Percentiles rank a stretch among this genome's conserved stretches.
These are phyloP conservation scores for Aspergillus homomorphus DNA, from an alignment of 495 filamentous ascomycete species.

Conservation along the genomic window DNA sequence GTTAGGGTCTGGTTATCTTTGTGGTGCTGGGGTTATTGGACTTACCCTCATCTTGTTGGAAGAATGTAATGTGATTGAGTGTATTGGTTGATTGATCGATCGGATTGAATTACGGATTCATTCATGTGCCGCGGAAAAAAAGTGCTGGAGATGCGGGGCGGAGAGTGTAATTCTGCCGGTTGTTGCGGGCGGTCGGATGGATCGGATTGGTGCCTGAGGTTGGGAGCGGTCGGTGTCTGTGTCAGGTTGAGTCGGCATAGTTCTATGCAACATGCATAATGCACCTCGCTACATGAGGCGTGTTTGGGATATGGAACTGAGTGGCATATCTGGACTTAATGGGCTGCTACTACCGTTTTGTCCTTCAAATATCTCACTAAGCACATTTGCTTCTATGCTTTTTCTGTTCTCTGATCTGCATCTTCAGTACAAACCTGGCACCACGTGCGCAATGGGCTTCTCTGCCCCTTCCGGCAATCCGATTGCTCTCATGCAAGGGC, in stretches of 20 bases:
- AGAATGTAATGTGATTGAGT: neutral
- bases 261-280: too few relatives aligned
- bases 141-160: conserved; percentile 8
- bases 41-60: conserved; percentile 30
- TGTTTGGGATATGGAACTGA: too few relatives aligned
- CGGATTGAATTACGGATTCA: neutral
- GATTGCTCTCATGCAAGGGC: neutral
- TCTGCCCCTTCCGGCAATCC: neutral
- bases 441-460: neutral
- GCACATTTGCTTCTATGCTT: neutral
- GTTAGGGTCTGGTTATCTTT: conserved; percentile 1
- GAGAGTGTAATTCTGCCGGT: conserved; percentile 1
- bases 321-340: too few relatives aligned
- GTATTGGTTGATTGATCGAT: conserved; percentile 2
- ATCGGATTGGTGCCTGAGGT: neutral
- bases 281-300: too few relatives aligned
- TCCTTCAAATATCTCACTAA: too few relatives aligned
- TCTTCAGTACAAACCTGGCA: neutral
- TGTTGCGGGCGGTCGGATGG: neutral
- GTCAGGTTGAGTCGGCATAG: too few relatives aligned
- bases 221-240: neutral
- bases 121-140: neutral
- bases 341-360: too few relatives aligned
- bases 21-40: neutral
- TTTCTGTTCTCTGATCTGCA: neutral